These are phyloP conservation scores for Mycena chlorophos DNA, from an alignment of 768 basidiomycete genomes.

Conservation along the genomic window DNA sequence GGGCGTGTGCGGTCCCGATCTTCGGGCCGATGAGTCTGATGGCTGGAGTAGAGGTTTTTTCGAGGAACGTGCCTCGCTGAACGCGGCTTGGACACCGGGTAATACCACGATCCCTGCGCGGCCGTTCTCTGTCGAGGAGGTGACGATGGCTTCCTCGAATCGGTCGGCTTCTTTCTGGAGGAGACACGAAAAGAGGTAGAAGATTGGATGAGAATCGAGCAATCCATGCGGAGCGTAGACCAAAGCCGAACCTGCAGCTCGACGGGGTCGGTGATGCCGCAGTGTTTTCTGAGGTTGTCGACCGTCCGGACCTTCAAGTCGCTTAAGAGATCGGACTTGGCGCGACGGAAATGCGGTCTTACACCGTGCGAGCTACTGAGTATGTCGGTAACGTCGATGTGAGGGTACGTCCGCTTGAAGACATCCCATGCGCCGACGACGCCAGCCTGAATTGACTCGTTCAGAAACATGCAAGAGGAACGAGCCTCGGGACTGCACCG, in stretches of 20 bases:
- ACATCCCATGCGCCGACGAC: conserved; percentile 81
- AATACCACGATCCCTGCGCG: conserved; percentile 65
- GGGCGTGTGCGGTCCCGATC: conserved; percentile 37
- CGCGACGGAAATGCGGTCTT: too few relatives aligned
- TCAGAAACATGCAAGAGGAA: not conserved
- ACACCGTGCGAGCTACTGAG: too few relatives aligned
- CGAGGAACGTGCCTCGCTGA: conserved; percentile 51
- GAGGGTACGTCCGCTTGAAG: conserved; percentile 71
- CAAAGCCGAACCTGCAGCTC: conserved; percentile 58
- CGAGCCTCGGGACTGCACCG: not conserved
- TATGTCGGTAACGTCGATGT: conserved; percentile 59
- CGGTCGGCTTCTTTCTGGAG: conserved; percentile 65
- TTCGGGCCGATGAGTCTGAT: too few relatives aligned
- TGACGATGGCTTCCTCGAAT: conserved; percentile 78
- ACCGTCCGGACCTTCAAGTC: conserved; percentile 77
- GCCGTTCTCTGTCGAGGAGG: conserved; percentile 54
- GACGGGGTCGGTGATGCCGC: conserved; percentile 65
- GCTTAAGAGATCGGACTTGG: too few relatives aligned
- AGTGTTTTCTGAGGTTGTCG: conserved; percentile 76
- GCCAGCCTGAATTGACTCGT: conserved; percentile 55
- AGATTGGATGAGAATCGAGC: not conserved
- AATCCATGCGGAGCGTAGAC: too few relatives aligned
- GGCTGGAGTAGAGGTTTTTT: not conserved
- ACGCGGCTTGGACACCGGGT: conserved; percentile 65
- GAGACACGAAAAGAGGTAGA: not conserved